These are phyloP conservation scores for Solanum neorickii DNA, from an alignment of 257 asterid species.

Conservation along the genomic window DNA sequence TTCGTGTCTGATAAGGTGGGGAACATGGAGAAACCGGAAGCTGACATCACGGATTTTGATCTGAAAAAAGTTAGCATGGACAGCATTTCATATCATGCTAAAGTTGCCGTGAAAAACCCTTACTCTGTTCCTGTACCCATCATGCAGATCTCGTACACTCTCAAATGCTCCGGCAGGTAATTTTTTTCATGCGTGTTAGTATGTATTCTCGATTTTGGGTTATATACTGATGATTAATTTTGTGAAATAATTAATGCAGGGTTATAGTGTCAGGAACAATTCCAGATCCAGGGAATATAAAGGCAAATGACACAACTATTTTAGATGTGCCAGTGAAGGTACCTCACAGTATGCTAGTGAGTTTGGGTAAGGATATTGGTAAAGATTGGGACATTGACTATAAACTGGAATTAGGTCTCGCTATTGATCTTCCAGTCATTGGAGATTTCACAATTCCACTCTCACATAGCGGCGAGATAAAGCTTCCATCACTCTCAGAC, in stretches of 20 bases:
- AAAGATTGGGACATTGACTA: conserved; percentile 78
- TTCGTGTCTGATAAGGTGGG: conserved; percentile 39
- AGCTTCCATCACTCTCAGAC: conserved; percentile 56
- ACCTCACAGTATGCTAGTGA: conserved; percentile 49
- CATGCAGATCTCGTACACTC: conserved; percentile 46
- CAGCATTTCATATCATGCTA: conserved; percentile 48
- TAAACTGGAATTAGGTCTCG: conserved; percentile 30
- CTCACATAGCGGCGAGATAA: conserved; percentile 53
- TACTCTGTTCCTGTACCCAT: conserved; percentile 52
- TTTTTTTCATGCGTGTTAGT: too few species aligned
- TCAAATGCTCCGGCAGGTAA: conserved; percentile 48
- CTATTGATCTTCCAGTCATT: conserved; percentile 56
- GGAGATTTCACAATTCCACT: conserved; percentile 61
- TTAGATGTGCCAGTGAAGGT: conserved; percentile 45
- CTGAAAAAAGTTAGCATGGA: conserved; percentile 39
- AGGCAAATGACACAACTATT: conserved; percentile 41
- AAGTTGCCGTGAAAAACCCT: conserved; percentile 45
- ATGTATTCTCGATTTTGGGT: too few species aligned
- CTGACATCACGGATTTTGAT: conserved; percentile 56
- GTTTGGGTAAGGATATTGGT: conserved; percentile 55
- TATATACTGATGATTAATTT: not conserved
- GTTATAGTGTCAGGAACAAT: conserved; percentile 45
- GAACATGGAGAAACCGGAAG: conserved; percentile 56
- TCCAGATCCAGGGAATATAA: conserved; percentile 78
- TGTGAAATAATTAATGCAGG: conserved; percentile 12